phyloP scores from a whole-genome alignment of 805 yeast species.

The Komagataella mondaviorum region DNA sequence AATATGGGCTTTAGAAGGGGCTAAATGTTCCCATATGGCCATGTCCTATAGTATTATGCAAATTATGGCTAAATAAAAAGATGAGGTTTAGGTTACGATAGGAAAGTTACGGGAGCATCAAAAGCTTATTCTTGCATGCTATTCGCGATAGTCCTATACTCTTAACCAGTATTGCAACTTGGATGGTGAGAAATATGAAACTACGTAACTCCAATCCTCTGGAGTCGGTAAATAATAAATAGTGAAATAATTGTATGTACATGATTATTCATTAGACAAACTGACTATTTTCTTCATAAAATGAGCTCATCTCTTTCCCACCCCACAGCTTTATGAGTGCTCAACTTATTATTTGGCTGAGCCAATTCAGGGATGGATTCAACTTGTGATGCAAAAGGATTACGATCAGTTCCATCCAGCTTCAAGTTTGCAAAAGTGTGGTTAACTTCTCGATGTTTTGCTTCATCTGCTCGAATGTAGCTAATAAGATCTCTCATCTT shows the following conservation, averaged over 20 bases:
- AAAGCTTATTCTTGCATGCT: not conserved
- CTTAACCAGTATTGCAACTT: no score
- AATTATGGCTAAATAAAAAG: not conserved
- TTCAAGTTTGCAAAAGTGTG: conserved; percentile 59
- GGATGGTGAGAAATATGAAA: no score
- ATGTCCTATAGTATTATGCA: not conserved
- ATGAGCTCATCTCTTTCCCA: conserved; percentile 20
- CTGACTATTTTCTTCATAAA: conserved; percentile 3
- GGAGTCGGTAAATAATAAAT: no score
- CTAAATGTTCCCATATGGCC: conserved; percentile 2
- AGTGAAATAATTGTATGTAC: no score
- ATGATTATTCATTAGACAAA: no score
- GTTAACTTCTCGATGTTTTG: conserved; percentile 69
- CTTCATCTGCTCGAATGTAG: conserved; percentile 62
- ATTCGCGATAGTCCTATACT: not conserved
- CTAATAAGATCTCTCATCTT: conserved; percentile 45
- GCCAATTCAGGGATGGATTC: conserved; percentile 7
- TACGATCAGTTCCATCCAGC: conserved; percentile 34
- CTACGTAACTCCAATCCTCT: no score
- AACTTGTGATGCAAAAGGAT: conserved; percentile 47
- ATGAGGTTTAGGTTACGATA: not conserved
- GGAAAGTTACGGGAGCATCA: not conserved
- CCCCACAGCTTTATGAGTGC: conserved; percentile 14
- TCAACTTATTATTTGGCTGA: conserved; percentile 16
- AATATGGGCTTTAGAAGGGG: conserved; percentile 15